Evolutionary conservation across 768 basidiomycete genomes (phyloP).

Genomic region (Boletus subparvulus): DNA sequence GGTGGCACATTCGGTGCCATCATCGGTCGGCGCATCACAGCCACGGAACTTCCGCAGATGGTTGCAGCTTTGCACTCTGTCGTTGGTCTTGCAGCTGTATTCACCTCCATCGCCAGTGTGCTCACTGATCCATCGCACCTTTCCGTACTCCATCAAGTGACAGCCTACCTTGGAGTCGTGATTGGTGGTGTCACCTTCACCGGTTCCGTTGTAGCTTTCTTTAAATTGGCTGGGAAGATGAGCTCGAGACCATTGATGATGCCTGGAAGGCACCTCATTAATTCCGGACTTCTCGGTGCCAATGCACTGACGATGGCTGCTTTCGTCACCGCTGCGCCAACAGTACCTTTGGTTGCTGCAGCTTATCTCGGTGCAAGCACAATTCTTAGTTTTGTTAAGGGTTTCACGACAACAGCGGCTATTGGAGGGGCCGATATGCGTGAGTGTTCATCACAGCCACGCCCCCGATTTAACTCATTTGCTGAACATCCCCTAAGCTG

Average conservation of each 20-base stretch:
- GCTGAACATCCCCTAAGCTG: slow-evolving; percentile 47
- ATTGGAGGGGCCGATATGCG: slow-evolving; percentile 95
- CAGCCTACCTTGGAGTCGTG: slow-evolving; percentile 83
- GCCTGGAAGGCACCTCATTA: slow-evolving; percentile 78
- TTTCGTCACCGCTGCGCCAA: slow-evolving; percentile 68
- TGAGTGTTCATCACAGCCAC: slow-evolving; percentile 37
- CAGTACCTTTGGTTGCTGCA: slow-evolving; percentile 73
- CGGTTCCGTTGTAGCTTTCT: slow-evolving; percentile 85
- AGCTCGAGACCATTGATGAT: slow-evolving; percentile 68
- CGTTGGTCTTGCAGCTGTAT: slow-evolving; percentile 85
- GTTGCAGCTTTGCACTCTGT: slow-evolving; percentile 83
- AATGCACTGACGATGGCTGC: slow-evolving; percentile 75
- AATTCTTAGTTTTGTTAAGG: slow-evolving; percentile 78
- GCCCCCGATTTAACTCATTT: slow-evolving; percentile 3
- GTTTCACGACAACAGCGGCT: slow-evolving; percentile 86
- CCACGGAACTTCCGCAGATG: slow-evolving; percentile 86
- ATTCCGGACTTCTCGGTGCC: slow-evolving; percentile 65
- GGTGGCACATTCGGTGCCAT: slow-evolving; percentile 69
- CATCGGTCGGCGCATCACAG: slow-evolving; percentile 80
- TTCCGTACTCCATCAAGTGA: slow-evolving; percentile 72
- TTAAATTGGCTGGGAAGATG: slow-evolving; percentile 84
- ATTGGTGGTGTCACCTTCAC: slow-evolving; percentile 91
- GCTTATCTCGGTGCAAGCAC: slow-evolving; percentile 75
- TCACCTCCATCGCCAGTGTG: slow-evolving; percentile 84
- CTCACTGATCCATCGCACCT: slow-evolving; percentile 68